Base-by-base conservation (phyloP, 2,329 filamentous ascomycete genomes). In the Pyrenochaeta sp. region DNA sequence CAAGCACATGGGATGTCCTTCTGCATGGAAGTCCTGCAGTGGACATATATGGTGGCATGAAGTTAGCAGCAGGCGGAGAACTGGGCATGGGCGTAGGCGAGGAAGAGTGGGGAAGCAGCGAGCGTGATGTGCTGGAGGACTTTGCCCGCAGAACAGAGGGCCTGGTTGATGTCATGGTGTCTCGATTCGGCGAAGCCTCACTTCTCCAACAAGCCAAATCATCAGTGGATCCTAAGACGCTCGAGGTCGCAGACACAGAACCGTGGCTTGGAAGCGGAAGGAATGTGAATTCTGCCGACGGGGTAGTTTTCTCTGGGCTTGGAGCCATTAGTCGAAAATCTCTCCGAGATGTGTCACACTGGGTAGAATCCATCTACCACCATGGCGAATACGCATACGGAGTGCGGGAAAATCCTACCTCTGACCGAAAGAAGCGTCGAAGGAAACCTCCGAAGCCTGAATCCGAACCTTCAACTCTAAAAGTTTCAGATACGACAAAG, bases 81-180 rank as follows among this genome's bases (percentile, higher is more conserved):
- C 81, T 97, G 18, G 94, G 94, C 11, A 83, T 96, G 31, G 94
- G 94, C 0, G 94, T 97, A 1, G 94, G 94, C 13, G 94, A 97
- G 68, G 94, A 97, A 74, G 90, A 96, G 41, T 87, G 91, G 68
- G 93, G 93, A 4, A 96, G 93, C 66, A 91, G 91, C 21, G 93
- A 97, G 74, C 81, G 93, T 60, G 93, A 95, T 60, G 93, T 97
- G 0, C 77, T 99, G 1, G 93, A 97, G 69, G 90, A 90, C n/a
- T 84, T 96, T 50, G 84, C 90, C 1, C 81, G 80, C 7, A 80
- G 89, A 41, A 89, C 90, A 17, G 87, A 94, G 37, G 94, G 94
- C 1, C 78, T 99, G 26, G 82, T 96, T 5, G 94, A 99, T 71
- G 71, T 97, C 35, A 78, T 96, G 28, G 91, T 96, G 3, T 91